Conservation (phyloP, 2,329 filamentous ascomycete genomes). For the Chlorencoelia australis region DNA sequence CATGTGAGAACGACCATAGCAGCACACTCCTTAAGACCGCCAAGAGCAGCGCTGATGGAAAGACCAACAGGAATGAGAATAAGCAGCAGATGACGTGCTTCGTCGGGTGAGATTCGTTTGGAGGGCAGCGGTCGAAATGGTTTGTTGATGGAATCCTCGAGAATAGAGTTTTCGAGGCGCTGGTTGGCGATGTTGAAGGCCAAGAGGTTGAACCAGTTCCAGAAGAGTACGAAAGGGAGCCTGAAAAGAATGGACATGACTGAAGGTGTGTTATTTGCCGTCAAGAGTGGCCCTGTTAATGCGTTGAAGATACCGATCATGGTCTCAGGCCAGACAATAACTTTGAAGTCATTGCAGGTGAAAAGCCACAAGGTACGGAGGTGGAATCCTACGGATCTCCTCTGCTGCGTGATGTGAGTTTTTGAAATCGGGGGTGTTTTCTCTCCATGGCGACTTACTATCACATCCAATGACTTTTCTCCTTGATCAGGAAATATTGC, state of each 20-base stretch:
- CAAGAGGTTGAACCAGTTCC: slow-evolving; percentile 20
- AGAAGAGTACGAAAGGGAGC: slow-evolving; percentile 2
- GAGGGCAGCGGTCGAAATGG: slow-evolving; percentile 26
- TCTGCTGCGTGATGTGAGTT: no score
- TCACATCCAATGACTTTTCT: no score
- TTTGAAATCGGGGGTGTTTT: no score
- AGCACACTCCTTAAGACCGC: slow-evolving; percentile 24
- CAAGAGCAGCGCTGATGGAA: slow-evolving; percentile 12
- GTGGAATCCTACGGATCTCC: no score
- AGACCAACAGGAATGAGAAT: slow-evolving; percentile 7
- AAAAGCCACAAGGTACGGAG: slow-evolving; percentile 1
- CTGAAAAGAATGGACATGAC: not conserved
- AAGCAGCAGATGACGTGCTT: slow-evolving; percentile 1
- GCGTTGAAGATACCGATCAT: slow-evolving; percentile 1
- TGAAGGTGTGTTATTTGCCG: slow-evolving; percentile 1
- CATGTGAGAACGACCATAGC: slow-evolving; percentile 2
- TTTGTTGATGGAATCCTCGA: slow-evolving; percentile 26
- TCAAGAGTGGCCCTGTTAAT: not conserved
- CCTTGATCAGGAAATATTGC: no score
- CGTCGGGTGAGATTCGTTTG: slow-evolving; percentile 15
- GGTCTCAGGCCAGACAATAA: not conserved
- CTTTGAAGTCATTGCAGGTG: not conserved
- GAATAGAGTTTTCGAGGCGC: slow-evolving; percentile 17
- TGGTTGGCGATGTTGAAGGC: slow-evolving; percentile 26
- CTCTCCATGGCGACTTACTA: no score